phyloP scores from a whole-genome alignment of 2,329 filamentous ascomycete species.

The Cercospora berteroae region DNA sequence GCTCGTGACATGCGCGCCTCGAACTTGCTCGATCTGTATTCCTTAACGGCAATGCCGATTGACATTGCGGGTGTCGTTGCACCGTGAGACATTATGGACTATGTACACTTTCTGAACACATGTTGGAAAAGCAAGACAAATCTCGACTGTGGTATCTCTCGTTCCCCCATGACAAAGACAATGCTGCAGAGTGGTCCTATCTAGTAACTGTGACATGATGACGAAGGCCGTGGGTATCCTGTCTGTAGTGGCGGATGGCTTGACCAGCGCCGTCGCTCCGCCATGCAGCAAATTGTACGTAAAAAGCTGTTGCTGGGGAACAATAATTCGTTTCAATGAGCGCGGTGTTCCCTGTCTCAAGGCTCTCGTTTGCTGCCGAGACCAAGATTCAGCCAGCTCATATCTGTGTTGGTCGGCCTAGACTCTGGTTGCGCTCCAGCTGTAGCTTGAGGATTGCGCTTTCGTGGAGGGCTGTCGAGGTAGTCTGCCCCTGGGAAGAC shows the following conservation, averaged over 20 bases:
- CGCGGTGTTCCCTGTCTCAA: background rate
- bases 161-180: background rate
- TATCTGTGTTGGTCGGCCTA: conserved; percentile 49
- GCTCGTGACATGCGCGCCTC: background rate
- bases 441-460: conserved; percentile 42
- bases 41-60: background rate
- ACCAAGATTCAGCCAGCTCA: conserved; percentile 76
- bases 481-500: conserved; percentile 39
- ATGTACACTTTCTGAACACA: conserved; percentile 8
- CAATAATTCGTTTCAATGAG: background rate
- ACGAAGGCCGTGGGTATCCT: background rate
- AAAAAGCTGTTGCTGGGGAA: background rate
- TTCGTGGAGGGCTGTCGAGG: conserved; percentile 24
- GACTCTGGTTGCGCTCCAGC: conserved; percentile 33
- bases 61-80: background rate
- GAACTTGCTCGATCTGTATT: background rate
- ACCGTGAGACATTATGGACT: conserved; percentile 14
- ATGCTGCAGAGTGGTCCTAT: background rate
- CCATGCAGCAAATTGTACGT: background rate
- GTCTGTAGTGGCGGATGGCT: background rate
- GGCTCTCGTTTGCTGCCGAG: conserved; percentile 12
- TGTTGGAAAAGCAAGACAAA: background rate
- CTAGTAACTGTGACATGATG: background rate
- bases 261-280: background rate
- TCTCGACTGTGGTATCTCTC: conserved; percentile 13